phyloP scores from a whole-genome alignment of 2,329 filamentous ascomycete genomes.

The Cadophora luteo-olivacea region DNA sequence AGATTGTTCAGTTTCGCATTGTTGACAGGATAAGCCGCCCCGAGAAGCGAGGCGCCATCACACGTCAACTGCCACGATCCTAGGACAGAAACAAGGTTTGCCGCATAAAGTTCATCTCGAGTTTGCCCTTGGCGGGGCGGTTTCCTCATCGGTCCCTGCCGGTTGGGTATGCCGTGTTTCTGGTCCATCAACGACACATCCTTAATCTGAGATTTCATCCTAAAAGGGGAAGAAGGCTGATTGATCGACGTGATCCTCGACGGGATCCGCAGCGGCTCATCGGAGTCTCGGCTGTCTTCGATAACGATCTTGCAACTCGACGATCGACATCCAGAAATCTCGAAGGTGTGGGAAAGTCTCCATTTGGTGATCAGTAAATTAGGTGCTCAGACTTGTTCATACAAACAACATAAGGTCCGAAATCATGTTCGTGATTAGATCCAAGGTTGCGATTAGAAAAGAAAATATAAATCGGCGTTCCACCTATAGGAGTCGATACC shows the following conservation, averaged over 20 bases:
- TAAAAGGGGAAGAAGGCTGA: constrained; percentile 3
- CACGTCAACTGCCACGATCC: neutral
- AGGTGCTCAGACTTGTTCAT: too few relatives aligned
- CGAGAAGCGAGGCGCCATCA: constrained; percentile 15
- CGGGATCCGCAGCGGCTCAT: constrained; percentile 18
- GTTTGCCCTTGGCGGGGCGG: constrained; percentile 18
- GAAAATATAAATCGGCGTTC: neutral
- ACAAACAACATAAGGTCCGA: too few relatives aligned
- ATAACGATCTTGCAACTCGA: neutral
- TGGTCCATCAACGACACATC: constrained; percentile 6
- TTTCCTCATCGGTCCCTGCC: neutral
- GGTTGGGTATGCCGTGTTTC: constrained; percentile 10
- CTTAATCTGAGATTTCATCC: constrained; percentile 24
- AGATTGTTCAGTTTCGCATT: constrained; percentile 34
- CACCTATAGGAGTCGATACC: constrained; percentile 14
- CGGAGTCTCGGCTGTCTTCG: neutral
- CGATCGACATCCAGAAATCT: neutral
- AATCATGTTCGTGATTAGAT: neutral
- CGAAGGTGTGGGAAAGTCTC: neutral
- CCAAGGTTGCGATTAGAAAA: neutral
- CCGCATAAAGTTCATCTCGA: constrained; percentile 29
- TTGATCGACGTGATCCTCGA: constrained; percentile 26
- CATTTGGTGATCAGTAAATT: neutral
- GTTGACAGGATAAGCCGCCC: constrained; percentile 14
- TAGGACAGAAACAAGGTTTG: constrained; percentile 5